Evolutionary conservation across 2,329 filamentous ascomycete genomes (phyloP).

Genomic region (Talaromyces sp.): DNA sequence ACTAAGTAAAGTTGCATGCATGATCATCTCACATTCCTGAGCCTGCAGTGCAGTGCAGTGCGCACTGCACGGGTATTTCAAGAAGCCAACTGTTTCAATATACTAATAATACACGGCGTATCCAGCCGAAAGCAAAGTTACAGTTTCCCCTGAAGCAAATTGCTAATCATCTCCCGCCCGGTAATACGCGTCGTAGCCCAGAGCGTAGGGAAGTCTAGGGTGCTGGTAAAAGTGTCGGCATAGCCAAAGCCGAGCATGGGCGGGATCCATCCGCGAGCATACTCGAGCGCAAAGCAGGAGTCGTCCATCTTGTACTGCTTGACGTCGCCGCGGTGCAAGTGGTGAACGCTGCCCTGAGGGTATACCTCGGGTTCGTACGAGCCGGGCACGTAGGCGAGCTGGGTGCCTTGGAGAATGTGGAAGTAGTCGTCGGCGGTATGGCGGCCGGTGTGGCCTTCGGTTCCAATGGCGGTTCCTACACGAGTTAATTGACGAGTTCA

Average conservation of each 20-base stretch:
- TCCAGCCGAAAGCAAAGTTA: slow-evolving; percentile 33
- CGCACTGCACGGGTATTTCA: neutral
- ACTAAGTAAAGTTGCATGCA: slow-evolving; percentile 4
- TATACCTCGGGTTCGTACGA: slow-evolving; percentile 33
- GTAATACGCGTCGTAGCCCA: slow-evolving; percentile 74
- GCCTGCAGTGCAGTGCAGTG: slow-evolving; percentile 1
- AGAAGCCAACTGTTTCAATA: neutral
- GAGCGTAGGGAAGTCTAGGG: slow-evolving; percentile 76
- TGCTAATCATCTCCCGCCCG: slow-evolving; percentile 67
- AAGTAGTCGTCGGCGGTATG: slow-evolving; percentile 95
- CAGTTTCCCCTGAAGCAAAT: slow-evolving; percentile 66
- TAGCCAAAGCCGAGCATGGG: slow-evolving; percentile 89
- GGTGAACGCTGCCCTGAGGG: slow-evolving; percentile 32
- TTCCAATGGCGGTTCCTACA: slow-evolving; percentile 50
- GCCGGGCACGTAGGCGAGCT: slow-evolving; percentile 34
- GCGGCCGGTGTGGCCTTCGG: slow-evolving; percentile 80
- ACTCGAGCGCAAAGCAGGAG: slow-evolving; percentile 35
- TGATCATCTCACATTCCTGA: slow-evolving; percentile 10
- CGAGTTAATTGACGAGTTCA: neutral
- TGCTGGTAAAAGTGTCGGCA: slow-evolving; percentile 73
- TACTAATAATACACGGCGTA: neutral
- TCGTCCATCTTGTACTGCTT: slow-evolving; percentile 57
- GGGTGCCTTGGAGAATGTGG: slow-evolving; percentile 61
- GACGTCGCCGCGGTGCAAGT: slow-evolving; percentile 58
- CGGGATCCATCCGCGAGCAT: slow-evolving; percentile 70